A percentile compares a stretch with the other conserved stretches of the same genome.
These are phyloP conservation scores for Vaccinium darrowii DNA, from an alignment of 148 eudicot species.

Conservation along the genomic window DNA sequence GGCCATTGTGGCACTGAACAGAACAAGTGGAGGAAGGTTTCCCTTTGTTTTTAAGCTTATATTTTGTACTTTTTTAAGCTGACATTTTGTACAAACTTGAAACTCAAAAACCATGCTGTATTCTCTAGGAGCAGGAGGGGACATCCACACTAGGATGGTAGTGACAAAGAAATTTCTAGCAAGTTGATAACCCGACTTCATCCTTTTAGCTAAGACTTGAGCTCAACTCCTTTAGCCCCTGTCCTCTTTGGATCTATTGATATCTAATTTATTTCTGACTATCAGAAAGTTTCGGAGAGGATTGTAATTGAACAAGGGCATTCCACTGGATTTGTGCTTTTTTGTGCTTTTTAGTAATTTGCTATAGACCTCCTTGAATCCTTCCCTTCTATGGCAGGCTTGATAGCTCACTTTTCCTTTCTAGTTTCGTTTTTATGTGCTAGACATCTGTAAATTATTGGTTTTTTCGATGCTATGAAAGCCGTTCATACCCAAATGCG, in stretches of 20 bases:
- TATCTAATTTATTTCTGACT: background rate
- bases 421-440: constrained; percentile 2
- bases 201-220: background rate
- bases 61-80: background rate
- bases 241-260: background rate
- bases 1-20: background rate
- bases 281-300: background rate
- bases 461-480: background rate
- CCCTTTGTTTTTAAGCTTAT: background rate
- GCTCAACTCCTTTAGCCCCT: background rate
- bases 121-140: background rate
- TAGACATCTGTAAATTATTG: background rate
- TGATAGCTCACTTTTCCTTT: background rate
- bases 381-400: constrained; percentile 7
- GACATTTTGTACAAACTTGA: background rate
- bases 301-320: background rate
- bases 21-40: background rate
- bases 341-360: background rate
- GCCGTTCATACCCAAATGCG: background rate
- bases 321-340: background rate
- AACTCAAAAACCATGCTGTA: background rate
- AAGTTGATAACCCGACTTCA: background rate
- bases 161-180: background rate
- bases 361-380: background rate
- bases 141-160: background rate